Percentiles rank a stretch among this genome's conserved stretches.
These are phyloP conservation scores for Chrysoporthe deuterocubensis DNA, from an alignment of 2,329 filamentous ascomycete genomes.

Conservation along the genomic window DNA sequence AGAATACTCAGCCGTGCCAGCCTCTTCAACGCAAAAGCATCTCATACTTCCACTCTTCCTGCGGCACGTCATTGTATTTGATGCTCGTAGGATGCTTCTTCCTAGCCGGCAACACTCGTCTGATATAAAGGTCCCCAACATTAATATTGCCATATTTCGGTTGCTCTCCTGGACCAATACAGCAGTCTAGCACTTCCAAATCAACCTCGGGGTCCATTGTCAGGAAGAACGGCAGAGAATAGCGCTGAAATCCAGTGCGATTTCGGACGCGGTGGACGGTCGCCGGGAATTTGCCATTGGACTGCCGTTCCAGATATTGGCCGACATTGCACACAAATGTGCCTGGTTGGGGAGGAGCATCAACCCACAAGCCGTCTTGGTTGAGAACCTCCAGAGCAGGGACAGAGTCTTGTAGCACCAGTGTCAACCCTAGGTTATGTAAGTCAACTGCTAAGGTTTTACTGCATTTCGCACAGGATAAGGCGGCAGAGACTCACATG, in stretches of 20 bases:
- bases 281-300: constrained; percentile 43
- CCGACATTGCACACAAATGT: constrained; percentile 47
- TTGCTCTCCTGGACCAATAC: constrained; percentile 30
- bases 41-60: constrained; percentile 39
- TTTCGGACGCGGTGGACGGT: constrained; percentile 47
- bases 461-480: too few species aligned
- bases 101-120: constrained; percentile 39
- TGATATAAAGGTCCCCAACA: constrained; percentile 40
- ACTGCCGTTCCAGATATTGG: constrained; percentile 45
- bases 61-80: constrained; percentile 40
- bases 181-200: constrained; percentile 34
- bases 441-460: background rate
- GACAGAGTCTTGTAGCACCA: constrained; percentile 40
- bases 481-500: constrained; percentile 34
- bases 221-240: constrained; percentile 46
- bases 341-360: constrained; percentile 39
- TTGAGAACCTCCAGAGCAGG: constrained; percentile 45
- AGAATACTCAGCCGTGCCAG: background rate
- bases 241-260: constrained; percentile 41
- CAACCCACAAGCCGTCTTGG: constrained; percentile 45
- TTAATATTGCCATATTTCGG: constrained; percentile 35
- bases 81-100: constrained; percentile 43
- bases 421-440: constrained; percentile 38
- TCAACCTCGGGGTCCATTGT: constrained; percentile 35
- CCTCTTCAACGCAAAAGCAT: constrained; percentile 32